Conservation (phyloP, 805 yeast genomes). For the Kluyveromyces aestuarii region DNA sequence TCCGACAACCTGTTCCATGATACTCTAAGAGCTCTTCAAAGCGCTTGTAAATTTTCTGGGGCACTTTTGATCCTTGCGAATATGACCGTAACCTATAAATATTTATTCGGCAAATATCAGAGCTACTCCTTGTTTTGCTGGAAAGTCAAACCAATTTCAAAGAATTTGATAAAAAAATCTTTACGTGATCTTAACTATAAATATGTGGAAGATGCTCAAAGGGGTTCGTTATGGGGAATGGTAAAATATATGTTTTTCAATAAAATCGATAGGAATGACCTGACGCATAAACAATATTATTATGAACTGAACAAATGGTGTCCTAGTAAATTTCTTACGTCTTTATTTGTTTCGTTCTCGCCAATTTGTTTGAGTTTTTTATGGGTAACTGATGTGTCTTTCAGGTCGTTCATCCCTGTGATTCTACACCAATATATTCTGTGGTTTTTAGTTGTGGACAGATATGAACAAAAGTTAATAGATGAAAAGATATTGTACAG, state of each 20-base stretch:
- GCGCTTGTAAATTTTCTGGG: constrained; percentile 5
- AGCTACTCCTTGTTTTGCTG: constrained; percentile 18
- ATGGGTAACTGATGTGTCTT: constrained; percentile 29
- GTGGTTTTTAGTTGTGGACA: constrained; percentile 32
- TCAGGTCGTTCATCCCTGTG: constrained; percentile 30
- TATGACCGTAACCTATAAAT: constrained; percentile 10
- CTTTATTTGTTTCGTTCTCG: constrained; percentile 44
- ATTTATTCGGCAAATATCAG: constrained; percentile 13
- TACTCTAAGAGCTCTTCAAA: constrained; percentile 11
- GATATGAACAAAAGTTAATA: constrained; percentile 39
- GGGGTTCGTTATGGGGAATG: constrained; percentile 17
- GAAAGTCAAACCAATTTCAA: constrained; percentile 9
- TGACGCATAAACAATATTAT: constrained; percentile 26
- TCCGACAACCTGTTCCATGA: constrained; percentile 7
- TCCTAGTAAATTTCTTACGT: constrained; percentile 50
- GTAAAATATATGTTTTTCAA: constrained; percentile 10
- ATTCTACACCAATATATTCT: constrained; percentile 31
- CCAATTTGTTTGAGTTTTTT: constrained; percentile 46
- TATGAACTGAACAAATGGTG: constrained; percentile 61
- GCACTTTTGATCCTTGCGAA: constrained; percentile 9
- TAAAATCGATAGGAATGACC: constrained; percentile 8
- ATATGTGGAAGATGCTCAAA: constrained; percentile 13
- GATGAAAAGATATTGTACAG: constrained; percentile 54
- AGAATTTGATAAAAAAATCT: constrained; percentile 14
- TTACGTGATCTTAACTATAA: constrained; percentile 12